phyloP scores from a whole-genome alignment of 2,329 filamentous ascomycete species.

The Colletotrichum tofieldiae region DNA sequence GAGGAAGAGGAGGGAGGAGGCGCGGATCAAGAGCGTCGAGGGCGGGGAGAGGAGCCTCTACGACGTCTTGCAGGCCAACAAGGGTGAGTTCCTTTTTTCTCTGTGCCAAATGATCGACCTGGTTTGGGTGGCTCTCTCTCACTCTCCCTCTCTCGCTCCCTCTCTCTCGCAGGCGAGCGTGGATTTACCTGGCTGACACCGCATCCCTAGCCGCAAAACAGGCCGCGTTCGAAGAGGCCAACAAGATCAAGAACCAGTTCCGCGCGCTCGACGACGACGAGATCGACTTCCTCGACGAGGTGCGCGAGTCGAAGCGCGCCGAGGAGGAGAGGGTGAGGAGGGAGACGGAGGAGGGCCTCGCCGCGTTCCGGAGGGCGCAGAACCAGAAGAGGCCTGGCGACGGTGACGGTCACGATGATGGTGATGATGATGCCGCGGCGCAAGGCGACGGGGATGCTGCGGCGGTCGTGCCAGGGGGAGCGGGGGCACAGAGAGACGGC shows the following conservation, averaged over 20 bases:
- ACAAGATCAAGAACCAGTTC: constrained; percentile 82
- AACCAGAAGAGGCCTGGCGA: constrained; percentile 38
- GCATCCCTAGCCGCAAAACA: constrained; percentile 78
- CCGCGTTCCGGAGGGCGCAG: constrained; percentile 69
- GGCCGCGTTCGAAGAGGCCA: constrained; percentile 84
- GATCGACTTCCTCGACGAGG: constrained; percentile 79
- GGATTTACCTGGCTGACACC: not conserved
- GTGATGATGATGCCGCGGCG: not conserved
- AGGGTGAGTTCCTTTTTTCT: constrained; percentile 66
- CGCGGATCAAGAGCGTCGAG: constrained; percentile 59
- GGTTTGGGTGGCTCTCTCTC: constrained; percentile 12
- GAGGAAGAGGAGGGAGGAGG: constrained; percentile 67
- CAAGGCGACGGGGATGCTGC: constrained; percentile 46
- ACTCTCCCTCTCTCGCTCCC: constrained; percentile 12
- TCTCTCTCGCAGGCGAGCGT: not conserved
- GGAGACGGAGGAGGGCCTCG: constrained; percentile 72
- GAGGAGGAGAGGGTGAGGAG: constrained; percentile 69
- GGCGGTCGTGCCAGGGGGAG: constrained; percentile 48
- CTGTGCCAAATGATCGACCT: too few species aligned
- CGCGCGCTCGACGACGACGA: constrained; percentile 84
- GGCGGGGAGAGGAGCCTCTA: constrained; percentile 75
- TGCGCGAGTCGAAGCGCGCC: constrained; percentile 63
- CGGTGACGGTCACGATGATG: constrained; percentile 32
- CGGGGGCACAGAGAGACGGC: constrained; percentile 30
- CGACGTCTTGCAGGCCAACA: constrained; percentile 86